phyloP scores from a whole-genome alignment of 2,329 filamentous ascomycete genomes.

The Talaromyces funiculosus region DNA sequence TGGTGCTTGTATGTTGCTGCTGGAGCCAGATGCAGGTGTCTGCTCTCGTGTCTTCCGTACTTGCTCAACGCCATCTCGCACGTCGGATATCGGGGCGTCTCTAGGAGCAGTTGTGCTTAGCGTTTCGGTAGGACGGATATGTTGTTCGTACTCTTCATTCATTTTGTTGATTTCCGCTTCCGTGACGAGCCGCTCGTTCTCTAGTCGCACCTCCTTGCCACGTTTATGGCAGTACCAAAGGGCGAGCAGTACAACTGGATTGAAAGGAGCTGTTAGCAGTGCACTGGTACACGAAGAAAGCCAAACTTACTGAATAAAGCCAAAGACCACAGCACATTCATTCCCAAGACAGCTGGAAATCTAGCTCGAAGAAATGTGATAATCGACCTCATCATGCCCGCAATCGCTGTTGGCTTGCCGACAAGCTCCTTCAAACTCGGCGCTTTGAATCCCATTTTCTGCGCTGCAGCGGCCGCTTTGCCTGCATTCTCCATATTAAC shows the following conservation, averaged over 20 bases:
- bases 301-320: conserved; percentile 70
- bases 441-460: conserved; percentile 62
- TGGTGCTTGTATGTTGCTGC: neutral
- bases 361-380: conserved; percentile 79
- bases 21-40: conserved; percentile 9
- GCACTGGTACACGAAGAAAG: too few relatives aligned
- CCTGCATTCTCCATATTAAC: conserved; percentile 50
- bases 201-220: conserved; percentile 75
- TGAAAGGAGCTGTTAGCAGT: neutral
- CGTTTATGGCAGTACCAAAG: conserved; percentile 99
- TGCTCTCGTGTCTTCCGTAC: conserved; percentile 31
- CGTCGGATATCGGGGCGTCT: conserved; percentile 35
- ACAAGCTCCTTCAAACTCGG: conserved; percentile 72
- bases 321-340: conserved; percentile 85
- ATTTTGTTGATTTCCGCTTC: conserved; percentile 40
- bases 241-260: conserved; percentile 77
- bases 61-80: conserved; percentile 37
- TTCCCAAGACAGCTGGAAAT: conserved; percentile 86
- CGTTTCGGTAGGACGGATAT: conserved; percentile 32
- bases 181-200: conserved; percentile 50
- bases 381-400: conserved; percentile 80
- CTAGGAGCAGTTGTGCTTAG: conserved; percentile 37
- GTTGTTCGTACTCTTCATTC: conserved; percentile 31
- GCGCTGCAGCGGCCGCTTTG: conserved; percentile 48
- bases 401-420: conserved; percentile 79